Conservation (phyloP, 352 stramenopile species). For the Blastocystis sp. region DNA sequence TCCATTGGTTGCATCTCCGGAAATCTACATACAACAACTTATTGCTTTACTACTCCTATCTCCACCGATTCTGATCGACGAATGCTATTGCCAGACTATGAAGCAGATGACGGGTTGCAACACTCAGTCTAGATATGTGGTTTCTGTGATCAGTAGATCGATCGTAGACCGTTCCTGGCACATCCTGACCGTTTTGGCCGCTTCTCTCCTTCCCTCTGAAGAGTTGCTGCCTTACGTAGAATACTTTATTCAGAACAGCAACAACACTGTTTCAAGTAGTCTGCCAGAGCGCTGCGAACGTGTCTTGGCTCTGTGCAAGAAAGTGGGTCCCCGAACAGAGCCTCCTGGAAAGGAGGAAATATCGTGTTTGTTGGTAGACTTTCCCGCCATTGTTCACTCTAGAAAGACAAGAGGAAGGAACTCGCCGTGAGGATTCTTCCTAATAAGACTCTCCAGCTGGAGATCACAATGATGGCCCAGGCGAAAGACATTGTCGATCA, state of each 20-base stretch:
- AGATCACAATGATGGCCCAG: not conserved
- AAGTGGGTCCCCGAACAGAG: not conserved
- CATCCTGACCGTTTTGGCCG: not conserved
- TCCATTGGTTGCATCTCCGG: no score
- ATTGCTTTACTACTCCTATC: constrained; percentile 10
- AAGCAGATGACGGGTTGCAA: constrained; percentile 45
- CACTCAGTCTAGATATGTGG: not conserved
- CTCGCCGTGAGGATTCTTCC: not conserved
- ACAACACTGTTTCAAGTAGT: not conserved
- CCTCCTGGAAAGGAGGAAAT: not conserved
- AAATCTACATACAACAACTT: not conserved
- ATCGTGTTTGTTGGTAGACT: not conserved
- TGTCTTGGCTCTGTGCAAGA: not conserved
- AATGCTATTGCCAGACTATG: constrained; percentile 17
- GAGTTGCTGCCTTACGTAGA: constrained; percentile 15
- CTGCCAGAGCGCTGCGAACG: not conserved
- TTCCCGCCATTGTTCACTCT: not conserved
- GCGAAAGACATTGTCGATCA: not conserved
- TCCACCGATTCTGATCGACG: not conserved
- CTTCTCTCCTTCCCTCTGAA: not conserved
- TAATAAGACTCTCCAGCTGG: not conserved
- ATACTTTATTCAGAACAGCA: constrained; percentile 20
- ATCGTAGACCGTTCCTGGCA: constrained; percentile 19
- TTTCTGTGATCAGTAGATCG: not conserved
- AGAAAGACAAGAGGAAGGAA: not conserved